Base-by-base conservation (phyloP, 148 eudicot species). In the Diospyros kaki region DNA sequence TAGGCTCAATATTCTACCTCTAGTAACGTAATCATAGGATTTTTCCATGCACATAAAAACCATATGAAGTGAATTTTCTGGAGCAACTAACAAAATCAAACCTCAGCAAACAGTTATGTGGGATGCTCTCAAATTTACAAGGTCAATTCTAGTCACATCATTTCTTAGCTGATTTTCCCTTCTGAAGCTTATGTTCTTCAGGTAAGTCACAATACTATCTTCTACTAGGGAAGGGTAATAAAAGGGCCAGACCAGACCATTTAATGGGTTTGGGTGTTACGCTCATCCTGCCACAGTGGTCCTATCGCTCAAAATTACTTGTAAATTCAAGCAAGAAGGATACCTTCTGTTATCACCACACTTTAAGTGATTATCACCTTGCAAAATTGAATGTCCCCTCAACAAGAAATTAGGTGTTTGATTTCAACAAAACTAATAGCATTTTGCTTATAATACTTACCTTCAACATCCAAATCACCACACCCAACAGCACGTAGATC, bases 381-480 rank as follows among this genome's bases (percentile, higher is more conserved):
- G 46, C 68, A 51, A 72, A 4, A 50, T 60, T 45, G 55, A 59
- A 61, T 5, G 58, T 28, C 6, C 55, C 72, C 44, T 28, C 4
- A 48, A 48, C 52, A 48, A 48, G 52, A 48, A 48, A 8, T 48
- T 8, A 48, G 52, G 52, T 8, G 8, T 48, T 28, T 28, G 28
- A 28, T 28, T 48, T 4, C 4, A 48, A 48, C 6, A 48, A 8
- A 48, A 1, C 52, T 48, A 48, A 48, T 9, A 39, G 54, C n/a
- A 39, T 70, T 28, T 55, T 70, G 61, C 73, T 58, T 74, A 50
- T 17, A n/a, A 58, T 18, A 48, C 64, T 69, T 87, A 91, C 99
- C 99, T 86, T 96, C 99, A 81, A 96, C 90, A 84, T 96, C 99
- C 86, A 96, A 89, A 87, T 96, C 99, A 79, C 99, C 99, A 77